Base-by-base conservation (phyloP, 306 rosid species). In the Glycine tomentella region DNA sequence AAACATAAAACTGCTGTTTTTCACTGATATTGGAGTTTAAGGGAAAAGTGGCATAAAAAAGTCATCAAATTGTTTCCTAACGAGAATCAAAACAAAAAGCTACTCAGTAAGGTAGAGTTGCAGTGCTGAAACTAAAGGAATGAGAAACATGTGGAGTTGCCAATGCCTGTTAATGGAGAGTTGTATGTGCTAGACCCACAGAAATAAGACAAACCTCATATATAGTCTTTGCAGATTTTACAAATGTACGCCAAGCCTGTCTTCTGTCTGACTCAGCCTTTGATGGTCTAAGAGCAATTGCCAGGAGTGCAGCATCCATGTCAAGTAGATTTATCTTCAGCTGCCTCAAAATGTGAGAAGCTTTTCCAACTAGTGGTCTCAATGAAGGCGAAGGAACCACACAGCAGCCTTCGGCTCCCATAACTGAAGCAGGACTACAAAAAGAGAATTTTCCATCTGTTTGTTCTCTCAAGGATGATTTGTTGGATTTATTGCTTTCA, bases 201-300 rank as follows among this genome's bases (percentile, higher is more conserved):
- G 75, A 75, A 17, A 81, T 5, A 73, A 77, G 55, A 83, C 90
- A 71, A 75, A 96, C 99, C 97, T 92, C 94, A 57, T 85, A 96
- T 79, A 96, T 90, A 58, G 98, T 93, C 80, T 80, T 63, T 25
- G 99, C 93, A 77, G 97, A 91, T 88, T 93, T 96, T n/a, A 90
- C 92, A 80, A 93, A 96, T 42, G 89, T 84, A 25, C 97, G 93
- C 99, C 99, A 96, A 40, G 99, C 97, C 87, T 92, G 89, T 89
- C 99, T 91, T 87, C 92, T 87, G 63, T 88, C 91, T 15, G 78
- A 72, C 48, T 56, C 84, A 14, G 89, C 84, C 86, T 88, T 96
- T 62, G 99, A 91, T 59, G 91, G 91, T 87, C 92, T 89, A 31
- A 96, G 51, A 80, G 97, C 94, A 81, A 85, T 90, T 49, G 91